phyloP scores from a whole-genome alignment of 2,329 filamentous ascomycete genomes.

The Ceratocystis variospora region DNA sequence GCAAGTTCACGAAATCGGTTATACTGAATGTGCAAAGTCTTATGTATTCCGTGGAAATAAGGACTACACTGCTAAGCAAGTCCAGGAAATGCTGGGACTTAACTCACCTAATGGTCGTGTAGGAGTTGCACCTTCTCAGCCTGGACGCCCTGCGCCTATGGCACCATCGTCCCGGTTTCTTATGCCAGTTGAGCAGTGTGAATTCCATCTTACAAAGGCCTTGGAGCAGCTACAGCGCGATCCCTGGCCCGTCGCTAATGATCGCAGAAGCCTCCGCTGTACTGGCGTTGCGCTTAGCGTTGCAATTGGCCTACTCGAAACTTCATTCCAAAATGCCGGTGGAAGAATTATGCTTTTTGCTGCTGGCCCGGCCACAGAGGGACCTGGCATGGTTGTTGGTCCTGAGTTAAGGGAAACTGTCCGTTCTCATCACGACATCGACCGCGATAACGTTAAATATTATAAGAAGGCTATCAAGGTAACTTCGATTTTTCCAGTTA shows the following conservation, averaged over 20 bases:
- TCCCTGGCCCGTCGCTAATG: constrained; percentile 91
- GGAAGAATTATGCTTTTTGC: constrained; percentile 95
- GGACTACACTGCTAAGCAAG: constrained; percentile 94
- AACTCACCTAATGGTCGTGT: constrained; percentile 60
- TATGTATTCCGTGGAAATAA: constrained; percentile 98
- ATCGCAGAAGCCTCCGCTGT: constrained; percentile 79
- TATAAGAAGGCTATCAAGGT: constrained; percentile 98
- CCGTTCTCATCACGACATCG: constrained; percentile 95
- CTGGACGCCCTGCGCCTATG: constrained; percentile 58
- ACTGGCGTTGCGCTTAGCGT: constrained; percentile 95
- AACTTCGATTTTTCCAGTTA: constrained; percentile 14
- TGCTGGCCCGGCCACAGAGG: constrained; percentile 87
- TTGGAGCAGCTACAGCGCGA: constrained; percentile 93
- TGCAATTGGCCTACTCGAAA: constrained; percentile 81
- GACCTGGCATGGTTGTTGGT: constrained; percentile 91
- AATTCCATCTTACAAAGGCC: constrained; percentile 93
- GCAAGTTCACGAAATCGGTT: constrained; percentile 95
- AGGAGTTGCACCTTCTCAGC: constrained; percentile 56
- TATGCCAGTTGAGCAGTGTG: constrained; percentile 84
- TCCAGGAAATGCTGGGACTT: constrained; percentile 97
- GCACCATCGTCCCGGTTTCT: constrained; percentile 81
- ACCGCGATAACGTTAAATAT: constrained; percentile 97
- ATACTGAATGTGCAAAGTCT: constrained; percentile 94
- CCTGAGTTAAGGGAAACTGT: constrained; percentile 93
- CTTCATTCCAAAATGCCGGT: constrained; percentile 88